Conservation (phyloP, 768 basidiomycete species). For the Strobilomyces confusus region DNA sequence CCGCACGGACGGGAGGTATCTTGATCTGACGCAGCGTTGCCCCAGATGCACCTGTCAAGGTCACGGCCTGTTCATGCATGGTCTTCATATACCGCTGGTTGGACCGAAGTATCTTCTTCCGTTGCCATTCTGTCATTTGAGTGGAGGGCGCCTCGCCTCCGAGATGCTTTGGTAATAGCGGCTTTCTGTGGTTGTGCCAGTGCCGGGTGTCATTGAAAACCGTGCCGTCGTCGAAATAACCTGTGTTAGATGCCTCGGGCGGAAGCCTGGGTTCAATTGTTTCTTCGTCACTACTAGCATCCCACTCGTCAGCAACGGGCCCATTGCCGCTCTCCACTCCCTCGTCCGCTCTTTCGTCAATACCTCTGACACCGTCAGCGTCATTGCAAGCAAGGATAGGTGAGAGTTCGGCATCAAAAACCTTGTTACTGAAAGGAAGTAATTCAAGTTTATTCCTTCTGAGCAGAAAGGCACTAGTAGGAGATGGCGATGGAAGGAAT, state of each 20-base stretch:
- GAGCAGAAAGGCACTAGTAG: no score
- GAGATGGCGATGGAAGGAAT: no score
- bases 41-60: constrained; percentile 61
- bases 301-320: constrained; percentile 20
- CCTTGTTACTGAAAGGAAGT: constrained; percentile 39
- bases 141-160: constrained; percentile 41
- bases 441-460: no score
- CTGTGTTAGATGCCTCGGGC: background rate
- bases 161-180: constrained; percentile 51
- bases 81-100: constrained; percentile 56
- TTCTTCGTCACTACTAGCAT: constrained; percentile 14
- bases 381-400: constrained; percentile 24
- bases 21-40: constrained; percentile 46
- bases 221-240: constrained; percentile 37
- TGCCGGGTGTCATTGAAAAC: constrained; percentile 50
- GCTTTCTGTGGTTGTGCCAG: constrained; percentile 52
- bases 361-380: background rate
- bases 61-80: constrained; percentile 56
- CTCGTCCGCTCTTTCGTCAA: constrained; percentile 16
- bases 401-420: constrained; percentile 41
- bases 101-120: constrained; percentile 33
- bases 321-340: constrained; percentile 13
- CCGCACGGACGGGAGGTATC: constrained; percentile 42
- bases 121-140: constrained; percentile 31
- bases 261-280: background rate